These are phyloP conservation scores for Alternaria sp. DNA, from an alignment of 2,329 filamentous ascomycete genomes.

Conservation along the genomic window DNA sequence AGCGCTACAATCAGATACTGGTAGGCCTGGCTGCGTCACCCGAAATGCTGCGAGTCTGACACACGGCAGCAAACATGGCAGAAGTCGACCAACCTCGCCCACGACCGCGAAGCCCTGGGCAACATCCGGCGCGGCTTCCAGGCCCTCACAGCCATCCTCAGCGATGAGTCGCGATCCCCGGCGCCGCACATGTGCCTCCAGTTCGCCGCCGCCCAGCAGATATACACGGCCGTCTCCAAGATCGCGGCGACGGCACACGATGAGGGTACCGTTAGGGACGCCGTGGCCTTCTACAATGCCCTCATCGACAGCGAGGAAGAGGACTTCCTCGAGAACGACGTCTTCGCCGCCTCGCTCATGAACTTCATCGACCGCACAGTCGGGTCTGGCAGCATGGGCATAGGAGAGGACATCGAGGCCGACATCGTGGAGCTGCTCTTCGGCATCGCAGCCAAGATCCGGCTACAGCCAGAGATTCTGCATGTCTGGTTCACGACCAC, in stretches of 20 bases:
- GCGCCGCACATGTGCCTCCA: constrained; percentile 90
- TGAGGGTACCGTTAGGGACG: constrained; percentile 83
- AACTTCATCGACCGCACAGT: constrained; percentile 82
- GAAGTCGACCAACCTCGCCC: constrained; percentile 57
- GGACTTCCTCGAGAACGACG: constrained; percentile 84
- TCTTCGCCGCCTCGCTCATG: constrained; percentile 86
- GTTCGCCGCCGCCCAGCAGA: constrained; percentile 83
- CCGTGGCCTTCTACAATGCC: constrained; percentile 85
- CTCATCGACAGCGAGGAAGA: constrained; percentile 97
- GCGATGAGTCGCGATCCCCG: constrained; percentile 86
- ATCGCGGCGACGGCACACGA: constrained; percentile 86
- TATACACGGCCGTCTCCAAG: constrained; percentile 88
- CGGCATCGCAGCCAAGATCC: constrained; percentile 95
- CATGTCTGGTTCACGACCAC: constrained; percentile 84
- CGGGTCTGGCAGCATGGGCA: constrained; percentile 72
- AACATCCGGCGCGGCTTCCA: constrained; percentile 61
- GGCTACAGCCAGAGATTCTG: constrained; percentile 84
- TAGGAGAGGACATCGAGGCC: constrained; percentile 81
- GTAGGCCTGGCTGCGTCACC: constrained; percentile 39
- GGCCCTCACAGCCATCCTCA: constrained; percentile 70
- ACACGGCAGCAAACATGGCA: constrained; percentile 64
- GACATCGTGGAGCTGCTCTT: constrained; percentile 92
- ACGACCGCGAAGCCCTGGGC: constrained; percentile 58
- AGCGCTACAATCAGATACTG: constrained; percentile 65
- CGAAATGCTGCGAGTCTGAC: constrained; percentile 16